Percentiles rank a stretch among this genome's conserved stretches.
These are phyloP conservation scores for Seminavis robusta DNA, from an alignment of 108 stramenopile genomes.

Conservation along the genomic window DNA sequence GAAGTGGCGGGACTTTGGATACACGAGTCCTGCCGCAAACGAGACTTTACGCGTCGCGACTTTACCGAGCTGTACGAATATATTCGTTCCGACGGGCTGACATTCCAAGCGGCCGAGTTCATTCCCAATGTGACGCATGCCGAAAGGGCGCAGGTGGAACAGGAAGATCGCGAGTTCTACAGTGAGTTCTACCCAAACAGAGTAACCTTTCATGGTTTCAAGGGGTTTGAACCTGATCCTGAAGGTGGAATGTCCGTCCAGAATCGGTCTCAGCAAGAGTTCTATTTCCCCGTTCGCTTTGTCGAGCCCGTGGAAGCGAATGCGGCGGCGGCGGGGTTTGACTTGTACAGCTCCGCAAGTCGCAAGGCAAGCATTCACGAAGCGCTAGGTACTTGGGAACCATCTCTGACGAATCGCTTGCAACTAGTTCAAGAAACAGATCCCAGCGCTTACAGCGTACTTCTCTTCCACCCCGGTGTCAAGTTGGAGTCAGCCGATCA, in stretches of 20 bases:
- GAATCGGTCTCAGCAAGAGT: too few relatives aligned
- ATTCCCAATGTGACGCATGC: conserved; percentile 29
- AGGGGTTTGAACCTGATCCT: conserved; percentile 7
- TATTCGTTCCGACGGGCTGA: conserved; percentile 7
- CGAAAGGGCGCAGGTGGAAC: conserved; percentile 21
- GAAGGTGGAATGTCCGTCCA: not conserved
- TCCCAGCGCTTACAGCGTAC: too few relatives aligned
- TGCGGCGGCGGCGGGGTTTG: too few relatives aligned
- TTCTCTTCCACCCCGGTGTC: too few relatives aligned
- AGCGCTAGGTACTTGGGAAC: too few relatives aligned
- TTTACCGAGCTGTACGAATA: conserved; percentile 45
- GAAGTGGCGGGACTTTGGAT: not conserved
- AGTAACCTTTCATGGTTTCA: conserved; percentile 17
- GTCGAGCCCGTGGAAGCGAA: too few relatives aligned
- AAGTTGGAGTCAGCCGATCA: too few relatives aligned
- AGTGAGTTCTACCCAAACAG: conserved; percentile 23
- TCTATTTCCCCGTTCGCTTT: too few relatives aligned
- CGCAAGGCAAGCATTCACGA: too few relatives aligned
- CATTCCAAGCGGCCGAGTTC: conserved; percentile 30
- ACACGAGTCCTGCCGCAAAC: conserved; percentile 1
- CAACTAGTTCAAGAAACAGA: too few relatives aligned
- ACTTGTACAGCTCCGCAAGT: too few relatives aligned
- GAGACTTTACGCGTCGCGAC: conserved; percentile 11
- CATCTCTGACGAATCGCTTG: too few relatives aligned
- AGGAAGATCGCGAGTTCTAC: conserved; percentile 25